Base-by-base conservation (phyloP, 805 yeast species). In the Saccharomycopsis javanensis region DNA sequence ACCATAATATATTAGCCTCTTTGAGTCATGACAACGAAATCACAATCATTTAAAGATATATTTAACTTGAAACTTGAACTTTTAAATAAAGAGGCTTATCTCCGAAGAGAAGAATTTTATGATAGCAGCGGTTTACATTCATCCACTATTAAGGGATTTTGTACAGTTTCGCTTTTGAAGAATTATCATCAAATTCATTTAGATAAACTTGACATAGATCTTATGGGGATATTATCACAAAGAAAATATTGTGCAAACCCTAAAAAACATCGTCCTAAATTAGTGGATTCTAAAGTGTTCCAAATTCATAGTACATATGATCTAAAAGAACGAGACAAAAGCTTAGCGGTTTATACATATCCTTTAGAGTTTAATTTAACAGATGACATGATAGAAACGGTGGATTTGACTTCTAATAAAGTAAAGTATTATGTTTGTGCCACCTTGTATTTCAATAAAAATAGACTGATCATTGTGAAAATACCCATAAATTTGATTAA, bases 61-160 rank as follows among this genome's bases (percentile, higher is more conserved):
- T 13, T 42, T 10, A 42, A 42, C 6, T 42, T 42, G 28, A 42
- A 11, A 20, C 48, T 42, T 16, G 48, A 42, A 42, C 48, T 42
- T 42, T 28, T 42, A 42, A 42, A 42, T 13, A 42, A 23, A 25
- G 48, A 42, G 25, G 48, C 48, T 10, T 42, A 42, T 20, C 48
- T 42, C 48, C 48, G 48, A 42, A 42, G 28, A 23, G 48, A 42
- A 13, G 48, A 42, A 25, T 42, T 42, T n/a, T 42, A 42, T 7
- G 48, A 42, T 42, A 42, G 48, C 48, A 42, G 48, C 28, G 48
- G 48, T n/a, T 42, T 18, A 7, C 48, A 42, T 42, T 42, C 48
- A 10, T 42, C 48, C 3, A 42, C 48, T 13, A 42, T 42, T 28
- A 42, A 42, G 16, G 48, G 48, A 3, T 42, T 42, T 16, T 42